Conservation (phyloP, 257 asterid genomes). For the Nicotiana tomentosiformis region DNA sequence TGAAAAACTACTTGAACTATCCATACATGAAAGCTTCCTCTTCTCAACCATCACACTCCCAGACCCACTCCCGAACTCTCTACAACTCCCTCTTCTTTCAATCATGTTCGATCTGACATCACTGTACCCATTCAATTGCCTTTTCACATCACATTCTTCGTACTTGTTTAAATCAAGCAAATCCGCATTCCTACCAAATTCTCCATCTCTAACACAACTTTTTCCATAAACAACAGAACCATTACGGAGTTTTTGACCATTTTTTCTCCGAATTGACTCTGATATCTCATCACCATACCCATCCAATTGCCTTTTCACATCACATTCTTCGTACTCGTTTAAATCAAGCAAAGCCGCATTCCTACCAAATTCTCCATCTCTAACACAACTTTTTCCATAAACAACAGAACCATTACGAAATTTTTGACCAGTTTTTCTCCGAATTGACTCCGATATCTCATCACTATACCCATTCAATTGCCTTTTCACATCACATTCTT, state of each 20-base stretch:
- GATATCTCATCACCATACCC: constrained; percentile 34
- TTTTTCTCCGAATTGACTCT: constrained; percentile 38
- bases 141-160: constrained; percentile 44
- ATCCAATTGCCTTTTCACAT: constrained; percentile 39
- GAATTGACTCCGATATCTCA: constrained; percentile 23
- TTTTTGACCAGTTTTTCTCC: constrained; percentile 38
- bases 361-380: constrained; percentile 37
- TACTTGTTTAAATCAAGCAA: constrained; percentile 79
- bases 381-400: constrained; percentile 33
- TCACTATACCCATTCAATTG: constrained; percentile 43
- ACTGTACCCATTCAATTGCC: constrained; percentile 40
- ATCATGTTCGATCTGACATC: constrained; percentile 37
- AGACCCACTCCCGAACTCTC: constrained; percentile 44
- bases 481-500: constrained; percentile 45
- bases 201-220: constrained; percentile 33
- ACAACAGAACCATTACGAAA: constrained; percentile 39
- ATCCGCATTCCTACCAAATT: constrained; percentile 41
- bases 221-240: constrained; percentile 42
- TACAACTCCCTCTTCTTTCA: constrained; percentile 30
- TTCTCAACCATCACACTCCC: constrained; percentile 46
- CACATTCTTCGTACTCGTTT: constrained; percentile 60
- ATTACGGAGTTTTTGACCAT: constrained; percentile 30
- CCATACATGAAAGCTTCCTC: constrained; percentile 40
- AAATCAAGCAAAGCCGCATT: constrained; percentile 66
- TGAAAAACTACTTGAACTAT: constrained; percentile 27